Evolutionary conservation across 2,329 filamentous ascomycete genomes (phyloP).

Genomic region (Leptosphaerulina australis): DNA sequence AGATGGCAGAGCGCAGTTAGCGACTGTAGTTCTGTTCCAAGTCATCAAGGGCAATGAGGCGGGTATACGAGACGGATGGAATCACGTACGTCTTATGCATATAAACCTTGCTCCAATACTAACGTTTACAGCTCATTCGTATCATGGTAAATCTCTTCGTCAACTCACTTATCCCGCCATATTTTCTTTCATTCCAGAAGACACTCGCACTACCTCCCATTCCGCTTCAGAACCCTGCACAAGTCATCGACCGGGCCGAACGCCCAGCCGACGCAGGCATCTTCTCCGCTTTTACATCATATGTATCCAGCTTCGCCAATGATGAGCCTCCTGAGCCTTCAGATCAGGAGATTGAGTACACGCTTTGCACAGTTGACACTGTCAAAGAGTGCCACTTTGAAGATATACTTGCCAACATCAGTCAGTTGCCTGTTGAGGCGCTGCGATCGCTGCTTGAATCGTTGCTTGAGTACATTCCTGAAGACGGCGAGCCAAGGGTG

Average conservation of each 20-base stretch:
- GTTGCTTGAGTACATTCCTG: conserved; percentile 82
- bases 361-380: conserved; percentile 91
- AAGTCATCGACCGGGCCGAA: conserved; percentile 86
- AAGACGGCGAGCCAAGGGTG: conserved; percentile 78
- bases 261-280: conserved; percentile 81
- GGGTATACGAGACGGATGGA: conserved; percentile 78
- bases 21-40: conserved; percentile 92
- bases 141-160: conserved; percentile 96
- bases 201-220: conserved; percentile 77
- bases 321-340: conserved; percentile 97
- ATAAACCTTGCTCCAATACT: conserved; percentile 31
- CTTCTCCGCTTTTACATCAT: conserved; percentile 92
- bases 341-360: conserved; percentile 95
- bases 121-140: conserved; percentile 71
- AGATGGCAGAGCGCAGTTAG: conserved; percentile 91
- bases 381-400: conserved; percentile 87
- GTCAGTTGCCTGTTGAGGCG: conserved; percentile 65
- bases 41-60: conserved; percentile 85
- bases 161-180: conserved; percentile 88
- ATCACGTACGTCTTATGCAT: conserved; percentile 63
- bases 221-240: conserved; percentile 86
- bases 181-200: conserved; percentile 69
- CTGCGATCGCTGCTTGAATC: conserved; percentile 70
- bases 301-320: conserved; percentile 97
- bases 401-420: conserved; percentile 82